phyloP scores from a whole-genome alignment of 176 grass and related monocot genomes.

The Microstegium vimineum region DNA sequence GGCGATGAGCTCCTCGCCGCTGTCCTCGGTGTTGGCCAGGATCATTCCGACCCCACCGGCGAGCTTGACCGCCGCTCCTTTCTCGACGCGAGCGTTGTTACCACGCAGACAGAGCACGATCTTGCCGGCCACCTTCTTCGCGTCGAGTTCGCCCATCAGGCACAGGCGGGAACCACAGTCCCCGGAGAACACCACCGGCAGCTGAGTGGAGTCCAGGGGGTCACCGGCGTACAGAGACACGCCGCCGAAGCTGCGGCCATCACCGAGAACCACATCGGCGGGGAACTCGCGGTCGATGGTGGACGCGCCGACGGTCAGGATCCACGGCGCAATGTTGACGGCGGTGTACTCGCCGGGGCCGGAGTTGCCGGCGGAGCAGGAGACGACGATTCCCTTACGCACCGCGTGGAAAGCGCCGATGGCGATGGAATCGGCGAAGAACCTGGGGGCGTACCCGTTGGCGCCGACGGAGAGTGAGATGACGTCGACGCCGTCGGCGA shows the following conservation, averaged over 20 bases:
- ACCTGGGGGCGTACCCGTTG: slow-evolving; percentile 38
- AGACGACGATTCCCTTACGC: slow-evolving; percentile 64
- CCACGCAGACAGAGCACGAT: slow-evolving; percentile 77
- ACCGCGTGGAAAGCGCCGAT: slow-evolving; percentile 71
- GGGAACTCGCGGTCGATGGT: slow-evolving; percentile 76
- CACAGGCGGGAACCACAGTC: slow-evolving; percentile 65
- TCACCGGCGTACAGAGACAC: slow-evolving; percentile 70
- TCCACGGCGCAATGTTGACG: slow-evolving; percentile 77
- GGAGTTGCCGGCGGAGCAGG: slow-evolving; percentile 73
- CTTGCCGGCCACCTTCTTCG: slow-evolving; percentile 59
- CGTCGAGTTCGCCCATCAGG: slow-evolving; percentile 25
- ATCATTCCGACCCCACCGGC: slow-evolving; percentile 72
- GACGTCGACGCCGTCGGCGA: too few species aligned
- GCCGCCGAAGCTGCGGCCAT: slow-evolving; percentile 45
- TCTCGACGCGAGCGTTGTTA: slow-evolving; percentile 58
- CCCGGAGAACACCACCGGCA: slow-evolving; percentile 52
- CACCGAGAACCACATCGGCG: slow-evolving; percentile 57
- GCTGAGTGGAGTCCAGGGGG: slow-evolving; percentile 23
- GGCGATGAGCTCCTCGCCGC: slow-evolving; percentile 80
- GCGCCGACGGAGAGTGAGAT: not conserved
- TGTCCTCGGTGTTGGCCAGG: slow-evolving; percentile 62
- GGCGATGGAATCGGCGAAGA: slow-evolving; percentile 58
- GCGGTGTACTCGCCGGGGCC: slow-evolving; percentile 62
- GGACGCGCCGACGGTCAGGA: slow-evolving; percentile 74
- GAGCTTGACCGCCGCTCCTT: slow-evolving; percentile 55